Base-by-base conservation (phyloP, 1,284 basidiomycete species). In the Ganoderma lucidum region DNA sequence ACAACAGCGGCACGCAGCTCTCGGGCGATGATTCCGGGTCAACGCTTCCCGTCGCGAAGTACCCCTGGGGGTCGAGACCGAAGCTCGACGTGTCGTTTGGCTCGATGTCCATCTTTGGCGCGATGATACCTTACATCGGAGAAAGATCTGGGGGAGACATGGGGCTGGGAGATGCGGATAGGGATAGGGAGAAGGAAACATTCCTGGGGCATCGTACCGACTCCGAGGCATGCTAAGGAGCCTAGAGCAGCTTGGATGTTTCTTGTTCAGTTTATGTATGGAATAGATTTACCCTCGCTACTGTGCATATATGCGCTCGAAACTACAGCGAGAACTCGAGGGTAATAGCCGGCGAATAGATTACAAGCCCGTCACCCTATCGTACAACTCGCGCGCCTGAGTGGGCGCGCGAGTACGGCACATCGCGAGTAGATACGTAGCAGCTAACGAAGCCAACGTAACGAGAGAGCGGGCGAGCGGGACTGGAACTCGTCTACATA, bases 351-450 rank as follows among this genome's bases (percentile, higher is more conserved):
- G 53, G 53, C 6, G 30, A 56, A 56, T 44, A 61, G 23, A 41
- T 61, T 39, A 44, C 39, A 41, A 42, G 39, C 39, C 19, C 59
- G 12, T 61, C 59, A 41, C n/a, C 37, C 59, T 44, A 61, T 42
- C 59, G 23, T 61, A 61, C 59, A 61, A 28, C 39, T 28, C 39
- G 59, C 59, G 59, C 59, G 37, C 23, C 39, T 17, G 6, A 61
- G 14, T 5, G 44, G 6, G 41, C n/a, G 39, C 39, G 39, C n/a
- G 39, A 42, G 56, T 19, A 2, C n/a, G 32, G 17, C 19, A 59
- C 53, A 56, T 32, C 53, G 14, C 15, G 28, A 32, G 23, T 23
- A 23, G 23, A 30, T 6, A 23, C 10, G 14, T 9, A 30, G 23
- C 14, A 55, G 28, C 9, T 23, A 23, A 9, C 10, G 41, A 14